Conservation (phyloP, 495 filamentous ascomycete genomes). For the Penicillium paradoxum region DNA sequence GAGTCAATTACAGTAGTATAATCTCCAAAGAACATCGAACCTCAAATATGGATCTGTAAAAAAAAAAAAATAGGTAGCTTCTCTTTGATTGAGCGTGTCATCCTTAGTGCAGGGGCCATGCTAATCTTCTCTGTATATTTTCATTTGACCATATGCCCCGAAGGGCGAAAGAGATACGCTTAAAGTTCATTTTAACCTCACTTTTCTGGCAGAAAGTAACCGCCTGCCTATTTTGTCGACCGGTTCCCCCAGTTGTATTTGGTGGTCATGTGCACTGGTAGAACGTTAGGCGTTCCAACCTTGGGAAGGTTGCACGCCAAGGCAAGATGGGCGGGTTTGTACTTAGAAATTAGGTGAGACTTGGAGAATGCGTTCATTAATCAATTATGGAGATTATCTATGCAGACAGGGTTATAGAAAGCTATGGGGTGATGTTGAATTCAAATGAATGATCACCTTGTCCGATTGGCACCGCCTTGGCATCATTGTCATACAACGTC, state of each 20-base stretch:
- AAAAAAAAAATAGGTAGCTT: conserved; percentile 77
- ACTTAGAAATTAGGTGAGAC: neutral
- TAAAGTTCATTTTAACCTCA: conserved; percentile 24
- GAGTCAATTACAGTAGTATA: too few species aligned
- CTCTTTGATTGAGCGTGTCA: conserved; percentile 99
- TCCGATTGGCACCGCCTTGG: conserved; percentile 53
- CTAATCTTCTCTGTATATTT: conserved; percentile 95
- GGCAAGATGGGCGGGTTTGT: neutral
- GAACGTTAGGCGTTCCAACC: too few species aligned
- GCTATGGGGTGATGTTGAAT: conserved; percentile 25
- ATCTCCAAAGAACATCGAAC: conserved; percentile 5
- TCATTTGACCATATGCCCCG: conserved; percentile 77
- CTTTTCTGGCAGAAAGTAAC: conserved; percentile 1
- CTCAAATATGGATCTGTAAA: conserved; percentile 20
- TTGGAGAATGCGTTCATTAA: neutral
- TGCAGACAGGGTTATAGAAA: neutral
- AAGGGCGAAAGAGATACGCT: conserved; percentile 43
- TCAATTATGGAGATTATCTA: neutral
- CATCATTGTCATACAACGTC: conserved; percentile 69
- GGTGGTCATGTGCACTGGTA: neutral
- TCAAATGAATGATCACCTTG: conserved; percentile 53
- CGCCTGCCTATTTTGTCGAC: neutral
- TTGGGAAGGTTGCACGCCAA: too few species aligned
- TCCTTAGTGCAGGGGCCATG: conserved; percentile 99
- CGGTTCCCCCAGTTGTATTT: neutral